phyloP scores from a whole-genome alignment of 495 filamentous ascomycete genomes.

The Penicillium flavigenum region DNA sequence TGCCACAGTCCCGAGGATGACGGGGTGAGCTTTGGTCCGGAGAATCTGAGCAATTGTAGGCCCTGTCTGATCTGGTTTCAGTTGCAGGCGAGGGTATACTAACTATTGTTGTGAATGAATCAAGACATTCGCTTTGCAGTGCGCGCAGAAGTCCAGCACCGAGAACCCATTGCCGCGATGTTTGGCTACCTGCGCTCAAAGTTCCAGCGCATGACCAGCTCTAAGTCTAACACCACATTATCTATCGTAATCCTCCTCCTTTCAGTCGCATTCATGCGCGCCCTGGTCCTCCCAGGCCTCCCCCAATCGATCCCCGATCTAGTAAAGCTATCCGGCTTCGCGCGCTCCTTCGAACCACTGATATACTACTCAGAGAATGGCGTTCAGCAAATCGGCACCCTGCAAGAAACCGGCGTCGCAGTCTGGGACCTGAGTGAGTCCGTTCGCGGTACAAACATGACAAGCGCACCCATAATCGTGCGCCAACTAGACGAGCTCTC shows the following conservation, averaged over 20 bases:
- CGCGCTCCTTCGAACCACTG: constrained; percentile 83
- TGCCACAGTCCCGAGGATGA: constrained; percentile 33
- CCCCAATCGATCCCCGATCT: constrained; percentile 77
- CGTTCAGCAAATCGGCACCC: constrained; percentile 74
- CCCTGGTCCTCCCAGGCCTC: constrained; percentile 64
- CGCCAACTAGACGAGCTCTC: constrained; percentile 77
- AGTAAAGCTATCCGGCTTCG: constrained; percentile 83
- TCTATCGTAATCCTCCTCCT: constrained; percentile 57
- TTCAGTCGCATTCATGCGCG: constrained; percentile 58
- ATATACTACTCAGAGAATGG: constrained; percentile 92
- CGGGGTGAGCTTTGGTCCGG: constrained; percentile 34
- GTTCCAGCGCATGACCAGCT: constrained; percentile 52
- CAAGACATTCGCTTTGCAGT: constrained; percentile 84
- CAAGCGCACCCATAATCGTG: constrained; percentile 79
- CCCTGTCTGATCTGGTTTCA: constrained; percentile 29
- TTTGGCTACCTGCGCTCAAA: constrained; percentile 60
- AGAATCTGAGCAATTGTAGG: constrained; percentile 58
- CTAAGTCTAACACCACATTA: constrained; percentile 65
- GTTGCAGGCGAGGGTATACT: constrained; percentile 37
- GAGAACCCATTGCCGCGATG: constrained; percentile 78
- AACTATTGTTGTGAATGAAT: constrained; percentile 30
- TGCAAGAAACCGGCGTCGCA: constrained; percentile 85
- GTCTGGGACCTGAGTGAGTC: constrained; percentile 92
- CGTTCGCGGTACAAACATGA: constrained; percentile 85
- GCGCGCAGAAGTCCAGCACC: constrained; percentile 81